These are phyloP conservation scores for Niveomyces coronatus DNA, from an alignment of 2,329 filamentous ascomycete genomes.

Conservation along the genomic window DNA sequence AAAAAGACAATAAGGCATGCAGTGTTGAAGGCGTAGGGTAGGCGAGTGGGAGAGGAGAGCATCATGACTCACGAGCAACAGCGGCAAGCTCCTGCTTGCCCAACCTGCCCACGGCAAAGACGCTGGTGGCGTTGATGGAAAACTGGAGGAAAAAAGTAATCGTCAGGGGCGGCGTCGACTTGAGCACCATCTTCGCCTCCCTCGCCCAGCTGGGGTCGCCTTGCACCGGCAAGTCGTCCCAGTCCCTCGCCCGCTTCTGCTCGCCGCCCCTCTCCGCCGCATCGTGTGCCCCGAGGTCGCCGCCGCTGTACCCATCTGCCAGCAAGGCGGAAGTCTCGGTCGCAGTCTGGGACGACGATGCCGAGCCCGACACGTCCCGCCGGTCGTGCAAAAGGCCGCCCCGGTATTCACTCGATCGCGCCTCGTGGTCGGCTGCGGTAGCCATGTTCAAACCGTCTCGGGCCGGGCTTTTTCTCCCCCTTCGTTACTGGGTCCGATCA, in stretches of 20 bases:
- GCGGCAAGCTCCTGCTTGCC: constrained; percentile 49
- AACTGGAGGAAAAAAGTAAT: constrained; percentile 69
- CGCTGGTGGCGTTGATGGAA: constrained; percentile 68
- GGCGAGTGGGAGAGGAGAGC: not conserved
- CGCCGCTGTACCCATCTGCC: not conserved
- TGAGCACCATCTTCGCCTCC: constrained; percentile 69
- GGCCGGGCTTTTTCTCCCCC: too few relatives aligned
- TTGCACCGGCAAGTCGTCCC: constrained; percentile 2
- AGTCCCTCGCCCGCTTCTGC: constrained; percentile 2
- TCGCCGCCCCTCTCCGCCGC: constrained; percentile 2
- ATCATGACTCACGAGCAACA: constrained; percentile 26
- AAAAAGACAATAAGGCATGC: not conserved
- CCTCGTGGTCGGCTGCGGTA: too few relatives aligned
- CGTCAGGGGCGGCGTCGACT: constrained; percentile 61
- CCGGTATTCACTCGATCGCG: too few relatives aligned
- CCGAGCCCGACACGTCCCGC: too few relatives aligned
- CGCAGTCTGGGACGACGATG: too few relatives aligned
- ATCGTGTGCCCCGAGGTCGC: too few relatives aligned
- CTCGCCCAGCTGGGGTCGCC: constrained; percentile 7
- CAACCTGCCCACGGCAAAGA: constrained; percentile 68
- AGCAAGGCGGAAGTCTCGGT: constrained; percentile 3
- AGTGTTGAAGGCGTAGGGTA: not conserved
- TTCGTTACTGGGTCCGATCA: too few relatives aligned
- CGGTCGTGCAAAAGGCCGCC: too few relatives aligned
- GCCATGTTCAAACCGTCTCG: too few relatives aligned